phyloP scores from a whole-genome alignment of 106 monocot species.

The Gastrodia elata region DNA sequence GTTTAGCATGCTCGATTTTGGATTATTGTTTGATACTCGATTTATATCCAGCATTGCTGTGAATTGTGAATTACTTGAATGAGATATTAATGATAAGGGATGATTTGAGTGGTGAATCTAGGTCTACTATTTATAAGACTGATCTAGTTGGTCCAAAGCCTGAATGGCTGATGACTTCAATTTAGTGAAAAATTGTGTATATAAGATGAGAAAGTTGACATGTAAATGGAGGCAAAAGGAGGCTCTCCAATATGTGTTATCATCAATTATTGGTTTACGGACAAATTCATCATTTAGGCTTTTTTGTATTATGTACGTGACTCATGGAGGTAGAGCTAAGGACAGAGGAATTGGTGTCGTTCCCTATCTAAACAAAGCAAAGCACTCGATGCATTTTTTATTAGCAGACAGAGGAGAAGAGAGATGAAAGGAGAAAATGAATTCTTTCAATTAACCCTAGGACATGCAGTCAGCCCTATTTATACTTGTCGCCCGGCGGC shows the following conservation, averaged over 20 bases:
- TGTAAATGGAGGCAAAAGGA: neutral
- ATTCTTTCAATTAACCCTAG: no score
- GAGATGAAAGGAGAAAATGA: no score
- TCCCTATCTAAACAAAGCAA: neutral
- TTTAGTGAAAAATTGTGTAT: neutral
- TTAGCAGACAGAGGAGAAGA: neutral
- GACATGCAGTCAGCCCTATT: no score
- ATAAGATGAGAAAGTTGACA: neutral
- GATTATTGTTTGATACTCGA: neutral
- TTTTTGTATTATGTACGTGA: neutral
- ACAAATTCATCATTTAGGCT: neutral
- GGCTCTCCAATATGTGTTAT: neutral
- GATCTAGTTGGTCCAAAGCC: neutral
- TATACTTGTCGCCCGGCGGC: no score
- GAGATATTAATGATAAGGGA: neutral
- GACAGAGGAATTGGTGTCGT: neutral
- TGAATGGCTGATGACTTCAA: neutral
- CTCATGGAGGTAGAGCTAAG: neutral
- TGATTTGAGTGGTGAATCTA: neutral
- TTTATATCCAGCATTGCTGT: neutral
- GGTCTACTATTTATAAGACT: neutral
- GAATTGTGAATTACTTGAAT: neutral
- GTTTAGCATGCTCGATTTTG: neutral
- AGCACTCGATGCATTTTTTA: neutral
- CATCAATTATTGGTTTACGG: neutral